Evolutionary conservation across 2,329 filamentous ascomycete genomes (phyloP).

Genomic region (Cordyceps pruinosa): DNA sequence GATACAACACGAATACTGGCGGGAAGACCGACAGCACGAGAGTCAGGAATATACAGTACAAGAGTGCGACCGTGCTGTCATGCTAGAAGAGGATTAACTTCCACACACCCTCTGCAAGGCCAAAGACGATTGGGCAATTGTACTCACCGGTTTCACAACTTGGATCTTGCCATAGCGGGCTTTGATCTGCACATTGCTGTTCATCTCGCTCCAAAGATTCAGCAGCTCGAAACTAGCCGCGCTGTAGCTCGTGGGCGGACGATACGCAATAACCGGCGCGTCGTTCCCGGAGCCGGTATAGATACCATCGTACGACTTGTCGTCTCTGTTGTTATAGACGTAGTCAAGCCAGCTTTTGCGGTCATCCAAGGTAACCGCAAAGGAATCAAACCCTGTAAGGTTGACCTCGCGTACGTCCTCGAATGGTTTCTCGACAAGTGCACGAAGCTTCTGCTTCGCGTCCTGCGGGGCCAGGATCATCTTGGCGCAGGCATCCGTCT

Average conservation of each 20-base stretch:
- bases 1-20: constrained; percentile 68
- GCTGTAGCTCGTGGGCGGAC: background rate
- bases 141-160: background rate
- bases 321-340: background rate
- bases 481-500: background rate
- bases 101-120: background rate
- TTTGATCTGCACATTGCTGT: background rate
- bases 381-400: background rate
- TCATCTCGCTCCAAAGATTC: constrained; percentile 6
- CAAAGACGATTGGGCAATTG: background rate
- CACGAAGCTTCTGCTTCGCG: background rate
- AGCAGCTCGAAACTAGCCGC: background rate
- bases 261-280: background rate
- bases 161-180: background rate
- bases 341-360: constrained; percentile 1
- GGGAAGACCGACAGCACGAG: constrained; percentile 60
- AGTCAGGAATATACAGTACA: constrained; percentile 62
- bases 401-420: background rate
- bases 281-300: background rate
- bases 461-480: background rate
- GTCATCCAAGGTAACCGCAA: background rate
- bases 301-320: background rate
- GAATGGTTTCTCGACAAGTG: background rate
- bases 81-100: background rate
- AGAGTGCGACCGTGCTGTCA: constrained; percentile 14